A percentile compares a stretch with the other conserved stretches of the same genome.
Conservation (phyloP, 106 monocot genomes). For the Acorus calamus region DNA sequence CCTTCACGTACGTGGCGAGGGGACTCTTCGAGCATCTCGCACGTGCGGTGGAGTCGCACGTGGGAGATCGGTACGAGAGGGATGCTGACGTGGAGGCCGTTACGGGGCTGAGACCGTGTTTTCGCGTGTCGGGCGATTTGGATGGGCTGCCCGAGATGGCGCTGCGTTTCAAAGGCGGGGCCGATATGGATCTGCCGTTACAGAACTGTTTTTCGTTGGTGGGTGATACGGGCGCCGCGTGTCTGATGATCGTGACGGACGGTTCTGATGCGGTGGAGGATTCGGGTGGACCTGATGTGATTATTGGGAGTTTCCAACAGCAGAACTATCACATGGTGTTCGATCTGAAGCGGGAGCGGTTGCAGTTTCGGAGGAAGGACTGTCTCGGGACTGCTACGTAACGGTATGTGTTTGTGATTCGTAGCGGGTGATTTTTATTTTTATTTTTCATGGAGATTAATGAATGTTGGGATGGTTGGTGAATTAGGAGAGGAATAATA, state of each 20-base stretch:
- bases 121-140: conserved; percentile 19
- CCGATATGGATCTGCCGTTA: conserved; percentile 51
- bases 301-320: conserved; percentile 89
- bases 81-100: conserved; percentile 26
- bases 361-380: conserved; percentile 51
- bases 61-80: conserved; percentile 40
- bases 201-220: conserved; percentile 68
- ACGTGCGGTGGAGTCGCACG: conserved; percentile 18
- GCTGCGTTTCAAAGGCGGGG: conserved; percentile 65
- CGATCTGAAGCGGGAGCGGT: conserved; percentile 48
- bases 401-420: no score
- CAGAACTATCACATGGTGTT: conserved; percentile 73
- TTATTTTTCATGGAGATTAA: no score
- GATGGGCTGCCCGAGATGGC: conserved; percentile 39
- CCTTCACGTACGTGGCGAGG: conserved; percentile 68
- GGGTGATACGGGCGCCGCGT: conserved; percentile 19
- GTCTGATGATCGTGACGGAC: conserved; percentile 61
- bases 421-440: no score
- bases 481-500: no score
- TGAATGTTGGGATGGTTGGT: no score
- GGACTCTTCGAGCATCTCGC: conserved; percentile 29
- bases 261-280: not conserved
- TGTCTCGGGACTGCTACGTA: conserved; percentile 9
- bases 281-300: conserved; percentile 42
- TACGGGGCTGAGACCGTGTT: conserved; percentile 69